Base-by-base conservation (phyloP, 2,329 filamentous ascomycete genomes). In the Fusarium temperatum region DNA sequence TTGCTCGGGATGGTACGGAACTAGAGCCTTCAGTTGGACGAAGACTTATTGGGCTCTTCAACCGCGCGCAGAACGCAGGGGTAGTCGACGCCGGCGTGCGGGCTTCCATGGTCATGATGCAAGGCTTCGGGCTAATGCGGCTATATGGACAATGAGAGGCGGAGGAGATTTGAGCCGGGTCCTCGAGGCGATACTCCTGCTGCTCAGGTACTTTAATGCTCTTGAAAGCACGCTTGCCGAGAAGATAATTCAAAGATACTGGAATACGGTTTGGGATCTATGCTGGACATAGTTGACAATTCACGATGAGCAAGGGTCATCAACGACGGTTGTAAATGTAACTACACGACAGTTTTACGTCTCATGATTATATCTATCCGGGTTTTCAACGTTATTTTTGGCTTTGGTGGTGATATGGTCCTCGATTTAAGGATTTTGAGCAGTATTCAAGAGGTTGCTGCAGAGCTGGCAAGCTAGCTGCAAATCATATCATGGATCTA, bases 1-100 rank as follows among this genome's bases (percentile, higher is more conserved):
- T 98, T 79, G 96, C 96, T 30, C 89, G 96, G 77, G 96, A 98
- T 78, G 96, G 96, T 5, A 98, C 96, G 0, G 96, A 98, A 81
- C 85, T 98, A 60, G 96, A 98, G 82, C 93, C 95, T 35, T 89
- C 87, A 36, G 89, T 97, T 48, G 96, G 95, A 10, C 90, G 90
- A 77, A 90, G 90, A 77, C 84, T 98, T 61, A 87, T 97, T 71
- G 90, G 91, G 50, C 88, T 98, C 78, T 98, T 98, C 82, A 92
- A 94, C 76, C 84, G 87, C 22, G 80, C 82, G 2, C 86, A 87
- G 63, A 86, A 81, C 45, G 82, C 86, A 12, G 78, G 75, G 5
- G 73, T 79, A 5, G 68, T 77, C 35, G 75, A 80, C 22, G 77
- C 80, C 63, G 77, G 78, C 11, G 74, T 78, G 73, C 78, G 80